Evolutionary conservation across 176 grass and related monocot genomes (phyloP), one percentile per base, ranked within the genome.

Genomic region (Chloris gayana): DNA sequence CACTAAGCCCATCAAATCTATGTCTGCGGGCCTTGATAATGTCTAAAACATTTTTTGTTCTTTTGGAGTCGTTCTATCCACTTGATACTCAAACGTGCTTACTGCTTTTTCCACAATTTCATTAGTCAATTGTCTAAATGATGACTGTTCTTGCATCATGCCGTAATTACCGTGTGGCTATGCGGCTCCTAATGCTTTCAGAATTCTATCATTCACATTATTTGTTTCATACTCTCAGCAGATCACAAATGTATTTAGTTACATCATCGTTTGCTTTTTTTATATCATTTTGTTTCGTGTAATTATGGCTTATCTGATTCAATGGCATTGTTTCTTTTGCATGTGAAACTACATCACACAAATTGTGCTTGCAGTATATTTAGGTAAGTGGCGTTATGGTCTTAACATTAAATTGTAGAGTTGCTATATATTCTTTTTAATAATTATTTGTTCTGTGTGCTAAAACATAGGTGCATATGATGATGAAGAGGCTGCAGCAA

Each of bases 401-500:
- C 38, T 67, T 67, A 67, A 61, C 51, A 34, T 69, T 82, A 73
- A 57, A 49, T 58, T 71, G 31, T 3, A 32, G 17, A 80, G 9
- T 33, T 78, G 6, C 30, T 44, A 74, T 44, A 74, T 39, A 9
- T 69, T 69, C 85, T 30, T 37, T 56, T 37, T 6, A 37, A 80
- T 60, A 19, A 64, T 26, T 61, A 14, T 86, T 29, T 14, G 53
- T 82, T 85, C 41, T 68, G 21, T 70, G 25, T 47, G 35, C 44
- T 62, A 84, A 80, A 63, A 68, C 31, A 64, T 78, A 99, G 96
- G 96, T 63, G 96, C 92, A 88, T 99, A 99, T 90, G 96, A 99
- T 82, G 96, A 99, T 67, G 96, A 99, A 70, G 96, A 99, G 79
- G 96, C 96, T 95, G 96, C 96, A 24, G 96, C 96, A 80, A 99